Evolutionary conservation across 345 rosid species (phyloP).

Genomic region (Litchi chinensis): DNA sequence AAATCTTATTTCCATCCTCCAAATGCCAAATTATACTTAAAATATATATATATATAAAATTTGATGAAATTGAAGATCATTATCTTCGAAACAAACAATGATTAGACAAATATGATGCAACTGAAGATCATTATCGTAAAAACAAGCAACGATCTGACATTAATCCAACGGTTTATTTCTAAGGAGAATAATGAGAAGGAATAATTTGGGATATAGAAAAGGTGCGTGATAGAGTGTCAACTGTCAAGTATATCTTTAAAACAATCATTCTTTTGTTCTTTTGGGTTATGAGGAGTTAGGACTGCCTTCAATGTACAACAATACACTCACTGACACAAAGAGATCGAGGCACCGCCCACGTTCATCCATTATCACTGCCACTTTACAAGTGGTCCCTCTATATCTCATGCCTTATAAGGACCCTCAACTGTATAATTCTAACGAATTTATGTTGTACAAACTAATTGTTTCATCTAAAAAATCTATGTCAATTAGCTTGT

Average conservation of each 20-base stretch:
- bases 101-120: too few species aligned
- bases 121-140: neutral
- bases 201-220: neutral
- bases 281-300: neutral
- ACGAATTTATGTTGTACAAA: neutral
- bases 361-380: slow-evolving; percentile 16
- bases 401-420: neutral
- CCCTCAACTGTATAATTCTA: neutral
- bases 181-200: too few species aligned
- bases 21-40: too few species aligned
- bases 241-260: neutral
- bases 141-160: neutral
- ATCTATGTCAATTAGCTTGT: neutral
- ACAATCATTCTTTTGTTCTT: neutral
- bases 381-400: neutral
- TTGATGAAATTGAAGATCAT: too few species aligned
- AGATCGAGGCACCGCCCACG: slow-evolving; percentile 32
- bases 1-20: too few species aligned
- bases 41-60: too few species aligned
- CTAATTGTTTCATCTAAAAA: neutral
- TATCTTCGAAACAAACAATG: too few species aligned
- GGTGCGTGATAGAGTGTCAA: neutral
- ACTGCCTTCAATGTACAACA: neutral
- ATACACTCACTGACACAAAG: neutral
- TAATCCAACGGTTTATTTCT: too few species aligned